A percentile compares a stretch with the other conserved stretches of the same genome.
These are phyloP conservation scores for Globisporangium rhizosaccharum DNA, from an alignment of 352 stramenopile genomes.

Conservation along the genomic window DNA sequence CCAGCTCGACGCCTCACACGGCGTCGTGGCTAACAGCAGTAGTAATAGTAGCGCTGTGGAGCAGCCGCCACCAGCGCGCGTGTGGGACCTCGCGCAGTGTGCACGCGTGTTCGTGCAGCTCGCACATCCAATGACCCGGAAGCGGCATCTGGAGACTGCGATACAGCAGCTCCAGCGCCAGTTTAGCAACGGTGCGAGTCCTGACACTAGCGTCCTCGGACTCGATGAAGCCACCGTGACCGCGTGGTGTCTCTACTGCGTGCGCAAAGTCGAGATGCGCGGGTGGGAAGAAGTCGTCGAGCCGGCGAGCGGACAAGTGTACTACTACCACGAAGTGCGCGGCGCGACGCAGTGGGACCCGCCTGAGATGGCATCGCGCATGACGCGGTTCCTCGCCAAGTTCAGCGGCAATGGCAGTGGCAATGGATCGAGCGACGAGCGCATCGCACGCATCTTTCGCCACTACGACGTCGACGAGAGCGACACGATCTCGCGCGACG, in stretches of 20 bases:
- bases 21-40: not conserved
- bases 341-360: slow-evolving; percentile 64
- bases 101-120: slow-evolving; percentile 27
- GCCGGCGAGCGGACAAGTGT: slow-evolving; percentile 27
- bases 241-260: slow-evolving; percentile 33
- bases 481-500: slow-evolving; percentile 44
- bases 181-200: slow-evolving; percentile 10
- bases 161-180: slow-evolving; percentile 19
- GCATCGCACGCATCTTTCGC: slow-evolving; percentile 56
- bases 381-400: slow-evolving; percentile 44
- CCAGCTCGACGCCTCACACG: slow-evolving; percentile 15
- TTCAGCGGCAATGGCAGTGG: slow-evolving; percentile 18
- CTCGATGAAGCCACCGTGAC: slow-evolving; percentile 26
- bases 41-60: not conserved
- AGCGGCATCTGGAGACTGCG: slow-evolving; percentile 24
- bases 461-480: slow-evolving; percentile 70
- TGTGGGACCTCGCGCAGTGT: slow-evolving; percentile 23
- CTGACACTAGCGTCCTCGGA: not conserved
- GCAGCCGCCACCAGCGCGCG: not conserved
- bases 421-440: slow-evolving; percentile 32
- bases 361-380: slow-evolving; percentile 42
- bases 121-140: slow-evolving; percentile 25
- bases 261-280: slow-evolving; percentile 37
- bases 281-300: slow-evolving; percentile 60
- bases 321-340: slow-evolving; percentile 60